These are phyloP conservation scores for Bryoerythrophyllum caledonicum DNA, from an alignment of 225 moss, liverwort and hornwort genomes.

Conservation along the genomic window DNA sequence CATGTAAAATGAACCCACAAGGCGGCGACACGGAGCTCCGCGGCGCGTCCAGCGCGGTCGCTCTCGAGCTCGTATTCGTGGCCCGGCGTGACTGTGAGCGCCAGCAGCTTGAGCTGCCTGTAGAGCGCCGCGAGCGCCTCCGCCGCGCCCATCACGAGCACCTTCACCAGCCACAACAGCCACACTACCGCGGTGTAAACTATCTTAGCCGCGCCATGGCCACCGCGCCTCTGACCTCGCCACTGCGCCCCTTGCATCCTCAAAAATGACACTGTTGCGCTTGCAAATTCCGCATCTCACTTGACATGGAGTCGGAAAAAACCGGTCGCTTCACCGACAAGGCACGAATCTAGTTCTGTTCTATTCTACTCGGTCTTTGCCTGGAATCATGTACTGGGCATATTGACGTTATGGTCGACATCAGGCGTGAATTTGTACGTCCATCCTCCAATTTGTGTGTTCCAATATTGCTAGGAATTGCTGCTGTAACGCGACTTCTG, in stretches of 20 bases:
- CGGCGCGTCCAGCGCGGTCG: constrained; percentile 57
- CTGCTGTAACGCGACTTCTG: neutral
- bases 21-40: constrained; percentile 54
- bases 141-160: constrained; percentile 40
- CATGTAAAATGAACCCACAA: constrained; percentile 31
- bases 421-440: neutral
- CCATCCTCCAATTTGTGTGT: neutral
- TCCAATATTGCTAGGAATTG: neutral
- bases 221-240: constrained; percentile 21
- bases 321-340: constrained; percentile 22
- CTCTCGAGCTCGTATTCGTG: constrained; percentile 51
- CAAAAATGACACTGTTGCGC: neutral
- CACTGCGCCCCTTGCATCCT: constrained; percentile 21
- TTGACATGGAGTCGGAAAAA: neutral
- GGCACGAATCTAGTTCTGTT: neutral
- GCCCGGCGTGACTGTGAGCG: constrained; percentile 54
- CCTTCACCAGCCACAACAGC: constrained; percentile 41
- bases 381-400: neutral
- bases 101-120: constrained; percentile 50
- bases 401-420: constrained; percentile 5
- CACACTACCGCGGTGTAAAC: constrained; percentile 12
- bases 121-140: constrained; percentile 34
- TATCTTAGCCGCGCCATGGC: constrained; percentile 17
- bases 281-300: neutral
- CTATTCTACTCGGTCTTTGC: neutral